These are phyloP conservation scores for Emmonsia crescens DNA, from an alignment of 2,329 filamentous ascomycete species.

Conservation along the genomic window DNA sequence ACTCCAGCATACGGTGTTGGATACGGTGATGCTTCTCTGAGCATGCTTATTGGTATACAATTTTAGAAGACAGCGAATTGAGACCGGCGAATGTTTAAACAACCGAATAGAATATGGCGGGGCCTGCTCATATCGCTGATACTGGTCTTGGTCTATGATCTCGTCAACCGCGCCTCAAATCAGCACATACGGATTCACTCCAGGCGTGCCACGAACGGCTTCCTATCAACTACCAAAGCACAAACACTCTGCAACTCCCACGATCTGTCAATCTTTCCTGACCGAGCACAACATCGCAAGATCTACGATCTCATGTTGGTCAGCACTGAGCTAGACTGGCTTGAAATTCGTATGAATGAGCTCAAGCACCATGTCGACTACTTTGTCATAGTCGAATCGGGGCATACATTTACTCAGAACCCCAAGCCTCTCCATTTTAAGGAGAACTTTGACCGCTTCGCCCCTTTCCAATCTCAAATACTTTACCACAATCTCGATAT, in stretches of 20 bases:
- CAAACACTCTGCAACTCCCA: not conserved
- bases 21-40: not conserved
- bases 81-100: not conserved
- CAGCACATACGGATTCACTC: not conserved
- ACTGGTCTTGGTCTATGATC: not conserved
- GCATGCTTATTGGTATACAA: not conserved
- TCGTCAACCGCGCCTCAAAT: not conserved
- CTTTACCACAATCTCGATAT: constrained; percentile 45
- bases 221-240: not conserved
- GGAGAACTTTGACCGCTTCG: constrained; percentile 44
- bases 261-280: not conserved
- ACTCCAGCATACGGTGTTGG: not conserved
- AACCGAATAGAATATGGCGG: not conserved
- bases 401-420: constrained; percentile 47
- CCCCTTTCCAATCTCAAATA: constrained; percentile 48
- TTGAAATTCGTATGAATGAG: constrained; percentile 52
- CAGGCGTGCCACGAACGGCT: not conserved
- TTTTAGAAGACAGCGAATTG: not conserved
- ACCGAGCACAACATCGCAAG: constrained; percentile 30
- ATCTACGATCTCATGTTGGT: constrained; percentile 54
- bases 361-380: constrained; percentile 52
- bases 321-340: constrained; percentile 54
- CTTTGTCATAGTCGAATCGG: constrained; percentile 53
- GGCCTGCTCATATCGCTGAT: not conserved
- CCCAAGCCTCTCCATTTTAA: constrained; percentile 45